Percentiles rank a stretch among this genome's conserved stretches.
These are phyloP conservation scores for Epichloe gansuensis DNA, from an alignment of 2,329 filamentous ascomycete species.

Conservation along the genomic window DNA sequence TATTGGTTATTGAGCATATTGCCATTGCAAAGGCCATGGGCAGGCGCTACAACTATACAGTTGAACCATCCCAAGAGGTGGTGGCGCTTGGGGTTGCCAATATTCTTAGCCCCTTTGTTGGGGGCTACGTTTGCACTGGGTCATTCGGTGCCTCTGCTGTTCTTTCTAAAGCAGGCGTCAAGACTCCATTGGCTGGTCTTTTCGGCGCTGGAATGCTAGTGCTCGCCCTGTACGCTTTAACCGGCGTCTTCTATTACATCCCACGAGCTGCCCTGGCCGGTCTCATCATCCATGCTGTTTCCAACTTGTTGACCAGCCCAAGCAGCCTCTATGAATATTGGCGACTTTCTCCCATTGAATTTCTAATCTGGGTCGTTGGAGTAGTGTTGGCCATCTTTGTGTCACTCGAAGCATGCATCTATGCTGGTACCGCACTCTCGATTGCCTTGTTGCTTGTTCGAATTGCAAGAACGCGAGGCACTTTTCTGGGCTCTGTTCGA, in stretches of 20 bases:
- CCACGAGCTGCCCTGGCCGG: conserved; percentile 58
- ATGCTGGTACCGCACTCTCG: conserved; percentile 33
- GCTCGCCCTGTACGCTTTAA: conserved; percentile 65
- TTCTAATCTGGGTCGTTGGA: conserved; percentile 62
- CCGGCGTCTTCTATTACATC: conserved; percentile 72
- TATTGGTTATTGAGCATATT: conserved; percentile 72
- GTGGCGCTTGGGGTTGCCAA: conserved; percentile 69
- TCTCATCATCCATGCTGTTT: conserved; percentile 75
- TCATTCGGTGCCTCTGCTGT: conserved; percentile 61
- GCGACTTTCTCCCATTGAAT: conserved; percentile 62
- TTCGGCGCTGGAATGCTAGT: conserved; percentile 68
- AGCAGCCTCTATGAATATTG: conserved; percentile 68
- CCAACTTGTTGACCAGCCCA: conserved; percentile 62
- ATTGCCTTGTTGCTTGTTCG: conserved; percentile 31
- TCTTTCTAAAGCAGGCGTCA: conserved; percentile 72
- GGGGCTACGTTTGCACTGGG: conserved; percentile 34
- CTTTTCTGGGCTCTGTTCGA: conserved; percentile 31
- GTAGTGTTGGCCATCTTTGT: conserved; percentile 46
- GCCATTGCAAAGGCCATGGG: conserved; percentile 77
- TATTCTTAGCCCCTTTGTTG: conserved; percentile 62
- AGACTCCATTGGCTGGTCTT: conserved; percentile 65
- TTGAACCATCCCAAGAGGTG: conserved; percentile 68
- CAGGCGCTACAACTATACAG: conserved; percentile 65
- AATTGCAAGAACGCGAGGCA: conserved; percentile 33
- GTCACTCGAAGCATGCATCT: conserved; percentile 38